phyloP scores from a whole-genome alignment of 768 basidiomycete species.

The Paxillus ammoniavirescens region DNA sequence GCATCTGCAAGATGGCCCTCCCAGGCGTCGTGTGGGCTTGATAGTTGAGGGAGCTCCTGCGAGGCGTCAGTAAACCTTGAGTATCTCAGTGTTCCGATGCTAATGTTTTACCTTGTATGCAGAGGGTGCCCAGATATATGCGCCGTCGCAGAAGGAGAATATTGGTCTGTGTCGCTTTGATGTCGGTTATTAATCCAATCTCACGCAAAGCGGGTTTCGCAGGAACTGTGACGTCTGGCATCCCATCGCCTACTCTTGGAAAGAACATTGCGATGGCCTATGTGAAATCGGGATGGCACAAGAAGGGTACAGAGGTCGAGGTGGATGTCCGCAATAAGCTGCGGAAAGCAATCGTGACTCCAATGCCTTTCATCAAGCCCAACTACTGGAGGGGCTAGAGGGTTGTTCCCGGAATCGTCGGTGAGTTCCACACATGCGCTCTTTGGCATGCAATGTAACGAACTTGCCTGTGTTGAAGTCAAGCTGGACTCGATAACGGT shows the following conservation, averaged over 20 bases:
- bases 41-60: constrained; percentile 85
- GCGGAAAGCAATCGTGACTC: constrained; percentile 68
- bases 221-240: constrained; percentile 88
- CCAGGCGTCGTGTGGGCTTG: constrained; percentile 77
- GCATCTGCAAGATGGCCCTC: constrained; percentile 79
- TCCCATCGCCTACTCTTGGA: constrained; percentile 86
- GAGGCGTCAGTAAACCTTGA: constrained; percentile 49
- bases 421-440: not conserved
- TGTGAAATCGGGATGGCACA: constrained; percentile 76
- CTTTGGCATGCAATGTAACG: too few relatives aligned
- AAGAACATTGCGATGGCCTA: constrained; percentile 98
- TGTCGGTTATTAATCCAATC: not conserved
- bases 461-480: not conserved
- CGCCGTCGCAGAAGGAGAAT: constrained; percentile 48
- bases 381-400: constrained; percentile 72
- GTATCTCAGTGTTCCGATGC: constrained; percentile 1
- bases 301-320: constrained; percentile 82
- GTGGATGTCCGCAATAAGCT: constrained; percentile 84
- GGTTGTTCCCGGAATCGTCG: not conserved
- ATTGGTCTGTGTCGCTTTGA: constrained; percentile 50
- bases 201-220: constrained; percentile 18
- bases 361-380: constrained; percentile 87
- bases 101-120: constrained; percentile 6
- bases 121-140: constrained; percentile 81
- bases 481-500: too few relatives aligned